Percentiles rank a stretch among this genome's conserved stretches.
Evolutionary conservation across 2,329 filamentous ascomycete genomes (phyloP).

Genomic region (Mariannaea sp.): DNA sequence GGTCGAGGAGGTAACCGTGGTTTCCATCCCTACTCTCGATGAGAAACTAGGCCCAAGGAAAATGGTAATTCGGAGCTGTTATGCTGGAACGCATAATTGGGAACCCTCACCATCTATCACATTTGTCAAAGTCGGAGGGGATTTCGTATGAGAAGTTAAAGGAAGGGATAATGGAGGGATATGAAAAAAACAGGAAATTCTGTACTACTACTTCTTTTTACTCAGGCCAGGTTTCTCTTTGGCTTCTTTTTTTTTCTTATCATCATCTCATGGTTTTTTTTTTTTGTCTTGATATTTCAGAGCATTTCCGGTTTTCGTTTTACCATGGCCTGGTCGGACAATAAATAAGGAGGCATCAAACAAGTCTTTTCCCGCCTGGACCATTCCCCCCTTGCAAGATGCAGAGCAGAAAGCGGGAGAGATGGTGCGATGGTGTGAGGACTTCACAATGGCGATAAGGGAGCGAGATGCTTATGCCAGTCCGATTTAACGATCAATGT

Average conservation of each 20-base stretch:
- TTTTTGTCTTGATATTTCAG: not conserved
- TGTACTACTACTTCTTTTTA: conserved; percentile 14
- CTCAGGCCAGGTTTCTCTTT: conserved; percentile 1
- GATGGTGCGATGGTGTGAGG: no score
- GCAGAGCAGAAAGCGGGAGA: no score
- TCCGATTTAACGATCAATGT: no score
- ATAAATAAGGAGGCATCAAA: no score
- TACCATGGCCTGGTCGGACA: conserved; percentile 1
- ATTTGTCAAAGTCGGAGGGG: not conserved
- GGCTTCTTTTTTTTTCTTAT: conserved; percentile 3
- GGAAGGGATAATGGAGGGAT: not conserved
- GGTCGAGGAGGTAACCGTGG: conserved; percentile 76
- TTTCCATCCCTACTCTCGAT: conserved; percentile 74
- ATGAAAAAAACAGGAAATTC: conserved; percentile 4
- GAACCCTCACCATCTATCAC: no score
- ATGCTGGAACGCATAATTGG: not conserved
- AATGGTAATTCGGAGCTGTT: not conserved
- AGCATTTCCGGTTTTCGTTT: conserved; percentile 1
- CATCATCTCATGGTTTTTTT: conserved; percentile 4
- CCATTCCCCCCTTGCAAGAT: no score
- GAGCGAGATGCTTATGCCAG: no score
- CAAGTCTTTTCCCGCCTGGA: no score
- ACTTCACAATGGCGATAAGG: no score
- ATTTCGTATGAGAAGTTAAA: not conserved
- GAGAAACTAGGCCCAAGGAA: no score